Evolutionary conservation across 2,329 filamentous ascomycete species (phyloP).

Genomic region (Microdochium trichocladiopsis): DNA sequence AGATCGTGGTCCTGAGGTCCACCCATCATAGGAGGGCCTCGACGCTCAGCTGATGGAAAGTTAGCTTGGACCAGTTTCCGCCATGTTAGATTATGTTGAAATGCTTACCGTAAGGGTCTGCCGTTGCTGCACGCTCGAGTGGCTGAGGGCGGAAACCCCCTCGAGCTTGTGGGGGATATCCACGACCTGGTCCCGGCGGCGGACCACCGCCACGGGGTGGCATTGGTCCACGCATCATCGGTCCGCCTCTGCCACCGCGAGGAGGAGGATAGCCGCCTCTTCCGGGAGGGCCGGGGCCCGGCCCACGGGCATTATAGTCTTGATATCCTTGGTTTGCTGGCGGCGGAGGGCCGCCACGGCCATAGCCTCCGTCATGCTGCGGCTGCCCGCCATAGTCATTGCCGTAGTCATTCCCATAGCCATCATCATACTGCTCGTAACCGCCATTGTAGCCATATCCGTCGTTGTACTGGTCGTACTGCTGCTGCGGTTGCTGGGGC

Average conservation of each 20-base stretch:
- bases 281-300: constrained; percentile 26
- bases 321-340: constrained; percentile 25
- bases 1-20: constrained; percentile 27
- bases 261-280: constrained; percentile 34
- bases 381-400: constrained; percentile 30
- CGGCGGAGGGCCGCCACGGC: constrained; percentile 30
- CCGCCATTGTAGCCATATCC: constrained; percentile 24
- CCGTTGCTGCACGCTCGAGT: constrained; percentile 25
- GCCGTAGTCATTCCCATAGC: constrained; percentile 32
- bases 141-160: constrained; percentile 30
- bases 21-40: constrained; percentile 12
- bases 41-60: constrained; percentile 9
- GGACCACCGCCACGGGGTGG: constrained; percentile 14
- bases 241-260: constrained; percentile 36
- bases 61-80: neutral
- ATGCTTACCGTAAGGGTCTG: constrained; percentile 24
- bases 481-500: constrained; percentile 24
- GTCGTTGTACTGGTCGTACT: constrained; percentile 38
- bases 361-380: constrained; percentile 34
- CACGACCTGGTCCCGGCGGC: constrained; percentile 15
- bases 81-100: no score
- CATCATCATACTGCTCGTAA: constrained; percentile 33
- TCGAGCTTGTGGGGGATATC: constrained; percentile 18
- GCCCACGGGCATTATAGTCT: constrained; percentile 37
- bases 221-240: constrained; percentile 28